Evolutionary conservation across 2,329 filamentous ascomycete species (phyloP).

Genomic region (Paecilomyces sp.): DNA sequence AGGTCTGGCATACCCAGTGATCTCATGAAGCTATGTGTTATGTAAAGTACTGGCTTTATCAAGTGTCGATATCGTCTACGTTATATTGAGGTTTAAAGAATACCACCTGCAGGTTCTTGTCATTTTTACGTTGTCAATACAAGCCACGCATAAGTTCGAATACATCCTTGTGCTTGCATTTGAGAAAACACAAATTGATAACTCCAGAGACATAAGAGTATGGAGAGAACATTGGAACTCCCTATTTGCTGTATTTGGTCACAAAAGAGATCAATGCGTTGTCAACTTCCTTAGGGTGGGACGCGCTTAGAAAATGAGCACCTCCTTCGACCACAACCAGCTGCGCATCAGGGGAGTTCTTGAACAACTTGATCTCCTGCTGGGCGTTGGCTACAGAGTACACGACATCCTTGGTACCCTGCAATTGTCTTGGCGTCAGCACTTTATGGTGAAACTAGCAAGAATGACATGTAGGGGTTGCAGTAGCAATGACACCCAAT

Average conservation of each 20-base stretch:
- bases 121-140: not conserved
- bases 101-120: not conserved
- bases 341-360: slow-evolving; percentile 34
- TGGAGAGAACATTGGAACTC: not conserved
- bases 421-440: slow-evolving; percentile 15
- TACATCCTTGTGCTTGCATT: too few relatives aligned
- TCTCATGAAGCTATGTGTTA: not conserved
- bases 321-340: slow-evolving; percentile 41
- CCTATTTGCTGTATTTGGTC: slow-evolving; percentile 12
- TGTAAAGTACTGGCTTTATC: not conserved
- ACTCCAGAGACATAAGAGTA: not conserved
- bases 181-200: too few relatives aligned
- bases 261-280: slow-evolving; percentile 17
- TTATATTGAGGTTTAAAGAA: not conserved
- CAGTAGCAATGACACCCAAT: slow-evolving; percentile 24
- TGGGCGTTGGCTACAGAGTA: slow-evolving; percentile 12
- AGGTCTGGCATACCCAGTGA: not conserved
- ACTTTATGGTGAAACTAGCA: slow-evolving; percentile 6
- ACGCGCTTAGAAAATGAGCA: slow-evolving; percentile 44
- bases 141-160: not conserved
- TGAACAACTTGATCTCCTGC: slow-evolving; percentile 44
- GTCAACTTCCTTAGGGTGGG: slow-evolving; percentile 39
- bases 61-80: not conserved
- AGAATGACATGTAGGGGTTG: slow-evolving; percentile 7
- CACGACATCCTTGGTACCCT: slow-evolving; percentile 15